Evolutionary conservation across 2,329 filamentous ascomycete species (phyloP).

Genomic region (Monilinia polystroma): DNA sequence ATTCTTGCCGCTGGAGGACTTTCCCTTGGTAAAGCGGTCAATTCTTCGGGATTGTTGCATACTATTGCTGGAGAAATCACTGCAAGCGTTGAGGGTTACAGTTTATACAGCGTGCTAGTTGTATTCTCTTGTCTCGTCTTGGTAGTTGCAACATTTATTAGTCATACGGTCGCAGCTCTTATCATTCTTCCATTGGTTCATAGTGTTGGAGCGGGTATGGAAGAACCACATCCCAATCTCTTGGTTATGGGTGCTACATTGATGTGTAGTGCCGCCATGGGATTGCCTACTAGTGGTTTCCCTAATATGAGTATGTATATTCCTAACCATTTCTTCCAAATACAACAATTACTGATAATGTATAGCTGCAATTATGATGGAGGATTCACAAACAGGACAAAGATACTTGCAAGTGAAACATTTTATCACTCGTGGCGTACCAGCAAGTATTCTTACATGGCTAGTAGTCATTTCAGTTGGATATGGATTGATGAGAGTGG

Average conservation of each 20-base stretch:
- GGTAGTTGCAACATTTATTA: slow-evolving; percentile 96
- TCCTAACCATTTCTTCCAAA: background rate
- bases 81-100: slow-evolving; percentile 69
- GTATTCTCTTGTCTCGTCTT: slow-evolving; percentile 83
- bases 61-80: slow-evolving; percentile 82
- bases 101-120: slow-evolving; percentile 80
- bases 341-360: slow-evolving; percentile 26
- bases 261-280: slow-evolving; percentile 99
- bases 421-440: slow-evolving; percentile 91
- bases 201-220: slow-evolving; percentile 81
- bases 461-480: slow-evolving; percentile 82
- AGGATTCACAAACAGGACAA: slow-evolving; percentile 86
- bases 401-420: slow-evolving; percentile 90
- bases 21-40: slow-evolving; percentile 89
- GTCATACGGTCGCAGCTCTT: slow-evolving; percentile 91
- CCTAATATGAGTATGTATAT: slow-evolving; percentile 96
- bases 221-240: slow-evolving; percentile 86
- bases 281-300: slow-evolving; percentile 90
- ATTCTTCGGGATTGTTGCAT: slow-evolving; percentile 86
- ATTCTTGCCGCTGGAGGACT: slow-evolving; percentile 93
- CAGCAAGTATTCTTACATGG: slow-evolving; percentile 79
- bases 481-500: slow-evolving; percentile 77
- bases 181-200: slow-evolving; percentile 91
- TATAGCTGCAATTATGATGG: slow-evolving; percentile 96
- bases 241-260: slow-evolving; percentile 92